Evolutionary conservation across 2,329 filamentous ascomycete species (phyloP), one percentile per base, ranked within the genome.

Genomic region (Diaporthe sp.): DNA sequence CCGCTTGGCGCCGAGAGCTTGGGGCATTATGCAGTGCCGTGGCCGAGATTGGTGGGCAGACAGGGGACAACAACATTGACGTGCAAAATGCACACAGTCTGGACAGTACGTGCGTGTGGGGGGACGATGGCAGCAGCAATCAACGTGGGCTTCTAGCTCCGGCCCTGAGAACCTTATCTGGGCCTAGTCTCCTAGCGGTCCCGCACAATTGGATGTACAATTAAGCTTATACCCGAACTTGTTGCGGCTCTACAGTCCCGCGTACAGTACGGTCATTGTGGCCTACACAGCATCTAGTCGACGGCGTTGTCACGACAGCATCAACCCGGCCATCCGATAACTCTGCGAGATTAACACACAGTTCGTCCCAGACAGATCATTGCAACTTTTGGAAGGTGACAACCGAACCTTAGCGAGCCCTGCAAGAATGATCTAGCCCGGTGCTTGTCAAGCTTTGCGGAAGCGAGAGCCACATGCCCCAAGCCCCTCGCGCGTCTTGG

Each of bases 1-100:
- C 39, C 2, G 22, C 72, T 73, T 73, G 72, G 72, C 72, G 72
- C 72, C 72, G 47, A 73, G 72, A 37, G 51, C 47, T 67, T 73
- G 58, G 72, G 49, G 53, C 47, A 39, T 70, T 39, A 70, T 70
- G 65, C 65, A 70, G 34, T 70, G 65, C 65, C 65, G 22, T 3
- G 13, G 13, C 65, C 31, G 65, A 55, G 2, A 55, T 22, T 55
- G 22, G 34, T 28, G n/a, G 65, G 31, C 65, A 37, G 47, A 34
- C 42, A 37, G 25, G 42, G 17, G 17, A 49, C 44, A 49, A 22
- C 15, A 17, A 49, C 17, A 17, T 44, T 12, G 37, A 20, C 8
- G 37, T 34, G 25, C 15, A 28, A 6, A 8, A 55, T 53, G 5
- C 51, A 28, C n/a, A 28, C n/a, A 55, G n/a, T 53, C 4, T 22